phyloP scores from a whole-genome alignment of 2,329 filamentous ascomycete species.

The Botrytis medusae region DNA sequence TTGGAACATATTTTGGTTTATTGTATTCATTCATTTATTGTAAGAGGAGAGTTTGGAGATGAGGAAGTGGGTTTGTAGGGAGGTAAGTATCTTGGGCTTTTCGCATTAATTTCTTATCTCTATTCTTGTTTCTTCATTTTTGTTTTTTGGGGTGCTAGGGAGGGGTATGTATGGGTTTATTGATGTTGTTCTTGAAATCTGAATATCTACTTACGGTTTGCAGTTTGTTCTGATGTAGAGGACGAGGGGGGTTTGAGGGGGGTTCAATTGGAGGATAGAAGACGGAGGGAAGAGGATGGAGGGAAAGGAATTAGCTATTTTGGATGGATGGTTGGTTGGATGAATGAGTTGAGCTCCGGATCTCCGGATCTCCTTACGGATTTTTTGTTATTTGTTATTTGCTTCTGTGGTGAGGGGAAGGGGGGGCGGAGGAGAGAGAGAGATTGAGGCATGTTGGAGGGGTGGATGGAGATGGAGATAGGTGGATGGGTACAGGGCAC shows the following conservation, averaged over 20 bases:
- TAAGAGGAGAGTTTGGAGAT: neutral
- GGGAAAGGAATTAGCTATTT: neutral
- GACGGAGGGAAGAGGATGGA: too few species aligned
- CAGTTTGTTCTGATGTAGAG: too few species aligned
- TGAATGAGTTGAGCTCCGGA: neutral
- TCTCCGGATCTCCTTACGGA: neutral
- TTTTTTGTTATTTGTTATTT: neutral
- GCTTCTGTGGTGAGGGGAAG: neutral
- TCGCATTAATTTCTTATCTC: neutral
- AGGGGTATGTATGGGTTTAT: too few species aligned
- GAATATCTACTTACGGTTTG: too few species aligned
- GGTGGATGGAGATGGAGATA: neutral
- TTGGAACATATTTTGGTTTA: neutral
- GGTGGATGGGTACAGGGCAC: too few species aligned
- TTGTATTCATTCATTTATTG: neutral
- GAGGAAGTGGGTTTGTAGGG: too few species aligned
- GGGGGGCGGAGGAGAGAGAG: neutral
- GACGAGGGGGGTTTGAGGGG: too few species aligned
- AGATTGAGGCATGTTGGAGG: too few species aligned
- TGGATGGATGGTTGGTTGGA: neutral
- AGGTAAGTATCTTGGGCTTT: neutral
- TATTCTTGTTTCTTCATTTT: too few species aligned
- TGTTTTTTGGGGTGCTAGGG: too few species aligned
- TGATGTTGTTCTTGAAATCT: too few species aligned
- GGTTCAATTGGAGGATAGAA: too few species aligned